These are phyloP conservation scores for Cladosporium sp. DNA, from an alignment of 2,329 filamentous ascomycete genomes.

Conservation along the genomic window DNA sequence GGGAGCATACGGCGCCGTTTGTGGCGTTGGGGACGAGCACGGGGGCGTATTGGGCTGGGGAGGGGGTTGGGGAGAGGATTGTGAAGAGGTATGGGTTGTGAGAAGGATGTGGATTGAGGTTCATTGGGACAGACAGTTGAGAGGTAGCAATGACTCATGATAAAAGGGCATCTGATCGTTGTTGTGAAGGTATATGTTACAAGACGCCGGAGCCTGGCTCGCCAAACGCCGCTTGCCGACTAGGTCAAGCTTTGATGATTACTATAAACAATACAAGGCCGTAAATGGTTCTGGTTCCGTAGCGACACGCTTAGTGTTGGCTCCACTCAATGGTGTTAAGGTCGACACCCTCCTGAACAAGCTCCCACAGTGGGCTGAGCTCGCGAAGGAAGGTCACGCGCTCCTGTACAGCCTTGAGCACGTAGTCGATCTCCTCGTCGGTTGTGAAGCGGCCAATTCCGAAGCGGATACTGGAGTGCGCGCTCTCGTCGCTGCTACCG, in stretches of 20 bases:
- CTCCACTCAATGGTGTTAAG: slow-evolving; percentile 97
- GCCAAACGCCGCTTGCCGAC: slow-evolving; percentile 21
- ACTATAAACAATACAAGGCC: slow-evolving; percentile 22
- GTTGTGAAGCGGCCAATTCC: slow-evolving; percentile 97
- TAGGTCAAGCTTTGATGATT: slow-evolving; percentile 19
- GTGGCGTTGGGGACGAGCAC: slow-evolving; percentile 85
- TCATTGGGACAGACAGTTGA: not conserved
- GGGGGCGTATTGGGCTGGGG: slow-evolving; percentile 90
- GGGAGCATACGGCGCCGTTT: slow-evolving; percentile 89
- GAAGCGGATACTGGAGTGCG: slow-evolving; percentile 96
- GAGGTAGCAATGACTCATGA: not conserved
- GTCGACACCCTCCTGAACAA: slow-evolving; percentile 95
- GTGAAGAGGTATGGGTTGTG: slow-evolving; percentile 53
- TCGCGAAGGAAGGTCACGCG: slow-evolving; percentile 91
- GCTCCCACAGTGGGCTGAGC: slow-evolving; percentile 92
- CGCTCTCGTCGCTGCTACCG: slow-evolving; percentile 94
- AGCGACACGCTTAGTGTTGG: slow-evolving; percentile 68
- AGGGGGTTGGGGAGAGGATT: slow-evolving; percentile 70
- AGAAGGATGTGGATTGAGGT: not conserved
- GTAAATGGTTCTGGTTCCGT: slow-evolving; percentile 13
- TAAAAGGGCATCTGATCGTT: slow-evolving; percentile 6
- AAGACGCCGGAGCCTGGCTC: slow-evolving; percentile 17
- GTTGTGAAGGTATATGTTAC: slow-evolving; percentile 18
- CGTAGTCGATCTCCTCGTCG: slow-evolving; percentile 93
- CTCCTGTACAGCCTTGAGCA: slow-evolving; percentile 88